A percentile compares a stretch with the other conserved stretches of the same genome.
phyloP scores from a whole-genome alignment of 2,329 filamentous ascomycete genomes.

The Cercospora zeae-maydis region DNA sequence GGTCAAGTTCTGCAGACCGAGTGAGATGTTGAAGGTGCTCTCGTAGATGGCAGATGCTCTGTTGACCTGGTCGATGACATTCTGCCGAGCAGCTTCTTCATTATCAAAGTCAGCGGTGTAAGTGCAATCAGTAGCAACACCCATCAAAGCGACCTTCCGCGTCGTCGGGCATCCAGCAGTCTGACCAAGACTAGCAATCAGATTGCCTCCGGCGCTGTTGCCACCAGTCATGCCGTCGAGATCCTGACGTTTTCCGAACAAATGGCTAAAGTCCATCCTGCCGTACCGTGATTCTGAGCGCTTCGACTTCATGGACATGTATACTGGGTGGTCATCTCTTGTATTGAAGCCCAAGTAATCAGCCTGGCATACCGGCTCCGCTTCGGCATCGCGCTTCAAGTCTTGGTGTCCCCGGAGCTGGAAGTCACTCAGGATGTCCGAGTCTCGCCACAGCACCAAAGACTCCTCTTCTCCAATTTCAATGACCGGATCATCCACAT shows the following conservation, averaged over 20 bases:
- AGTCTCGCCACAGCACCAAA: slow-evolving; percentile 91
- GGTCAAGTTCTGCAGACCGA: slow-evolving; percentile 82
- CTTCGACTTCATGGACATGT: slow-evolving; percentile 48
- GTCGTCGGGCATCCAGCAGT: slow-evolving; percentile 81
- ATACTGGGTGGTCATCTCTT: slow-evolving; percentile 66
- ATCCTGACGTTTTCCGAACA: slow-evolving; percentile 65
- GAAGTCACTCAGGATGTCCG: slow-evolving; percentile 60
- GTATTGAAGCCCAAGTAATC: slow-evolving; percentile 78
- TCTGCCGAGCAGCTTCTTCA: slow-evolving; percentile 61
- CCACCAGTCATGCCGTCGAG: slow-evolving; percentile 67
- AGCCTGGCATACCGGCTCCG: slow-evolving; percentile 56
- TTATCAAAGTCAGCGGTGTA: slow-evolving; percentile 72
- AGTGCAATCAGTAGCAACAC: slow-evolving; percentile 88
- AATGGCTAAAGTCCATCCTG: slow-evolving; percentile 57
- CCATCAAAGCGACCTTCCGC: slow-evolving; percentile 86
- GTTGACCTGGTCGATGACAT: slow-evolving; percentile 82
- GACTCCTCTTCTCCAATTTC: slow-evolving; percentile 59
- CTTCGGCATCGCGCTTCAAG: slow-evolving; percentile 47
- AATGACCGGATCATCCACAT: slow-evolving; percentile 66
- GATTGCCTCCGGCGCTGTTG: slow-evolving; percentile 75
- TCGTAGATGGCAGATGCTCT: slow-evolving; percentile 85
- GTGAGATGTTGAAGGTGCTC: slow-evolving; percentile 86
- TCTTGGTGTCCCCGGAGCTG: slow-evolving; percentile 51
- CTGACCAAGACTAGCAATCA: slow-evolving; percentile 73
- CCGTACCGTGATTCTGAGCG: slow-evolving; percentile 55